Conservation (phyloP, 306 rosid genomes). For the Vicia sativa region DNA sequence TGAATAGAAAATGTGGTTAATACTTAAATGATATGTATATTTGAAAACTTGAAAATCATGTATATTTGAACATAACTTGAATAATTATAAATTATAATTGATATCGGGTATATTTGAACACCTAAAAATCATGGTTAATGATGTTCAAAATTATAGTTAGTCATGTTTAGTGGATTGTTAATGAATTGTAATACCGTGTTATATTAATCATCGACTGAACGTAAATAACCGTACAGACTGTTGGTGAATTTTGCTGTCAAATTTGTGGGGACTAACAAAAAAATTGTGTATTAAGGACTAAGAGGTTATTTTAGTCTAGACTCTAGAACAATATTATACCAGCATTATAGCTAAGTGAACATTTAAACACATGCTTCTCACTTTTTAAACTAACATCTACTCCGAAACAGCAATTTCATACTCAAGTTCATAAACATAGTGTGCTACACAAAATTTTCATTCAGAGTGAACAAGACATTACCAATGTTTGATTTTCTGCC, state of each 20-base stretch:
- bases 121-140: neutral
- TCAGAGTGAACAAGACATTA: conserved; percentile 45
- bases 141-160: neutral
- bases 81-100: neutral
- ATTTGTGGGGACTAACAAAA: neutral
- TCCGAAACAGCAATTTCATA: conserved; percentile 8
- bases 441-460: conserved; percentile 1
- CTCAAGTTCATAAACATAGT: conserved; percentile 11
- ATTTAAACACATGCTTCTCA: conserved; percentile 3
- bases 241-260: neutral
- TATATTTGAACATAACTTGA: neutral
- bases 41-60: neutral
- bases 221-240: neutral
- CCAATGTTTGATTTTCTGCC: conserved; percentile 47
- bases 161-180: neutral
- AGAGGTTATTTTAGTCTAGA: neutral
- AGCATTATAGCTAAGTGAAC: neutral
- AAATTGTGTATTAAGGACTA: neutral
- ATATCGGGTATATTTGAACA: neutral
- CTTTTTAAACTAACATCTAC: conserved; percentile 6
- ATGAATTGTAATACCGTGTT: neutral
- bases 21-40: neutral
- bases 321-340: neutral
- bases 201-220: neutral
- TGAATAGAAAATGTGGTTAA: neutral